phyloP scores from a whole-genome alignment of 768 basidiomycete genomes.

The Gelatoporia subvermispora region DNA sequence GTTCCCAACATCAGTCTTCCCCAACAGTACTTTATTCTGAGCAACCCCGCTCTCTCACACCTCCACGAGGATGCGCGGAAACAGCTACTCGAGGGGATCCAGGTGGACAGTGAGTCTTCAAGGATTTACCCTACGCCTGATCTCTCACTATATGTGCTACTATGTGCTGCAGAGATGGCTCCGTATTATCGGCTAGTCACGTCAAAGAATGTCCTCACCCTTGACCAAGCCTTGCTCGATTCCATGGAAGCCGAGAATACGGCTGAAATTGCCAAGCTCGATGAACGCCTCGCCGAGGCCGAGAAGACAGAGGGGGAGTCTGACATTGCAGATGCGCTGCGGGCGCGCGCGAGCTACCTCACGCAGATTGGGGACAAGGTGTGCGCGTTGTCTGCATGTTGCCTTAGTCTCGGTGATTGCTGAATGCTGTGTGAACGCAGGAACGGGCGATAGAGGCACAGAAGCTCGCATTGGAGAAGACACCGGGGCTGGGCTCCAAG shows the following conservation, averaged over 20 bases:
- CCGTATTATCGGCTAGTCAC: conserved; percentile 70
- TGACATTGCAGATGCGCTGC: conserved; percentile 85
- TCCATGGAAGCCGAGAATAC: conserved; percentile 66
- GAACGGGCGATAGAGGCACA: conserved; percentile 80
- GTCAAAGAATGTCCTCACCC: conserved; percentile 42
- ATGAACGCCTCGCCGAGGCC: conserved; percentile 78
- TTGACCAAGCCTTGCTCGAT: conserved; percentile 49
- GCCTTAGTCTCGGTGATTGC: background rate
- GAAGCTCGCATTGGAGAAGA: conserved; percentile 83
- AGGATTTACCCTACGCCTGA: background rate
- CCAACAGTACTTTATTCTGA: conserved; percentile 73
- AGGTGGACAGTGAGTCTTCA: conserved; percentile 64
- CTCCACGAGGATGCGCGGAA: conserved; percentile 65
- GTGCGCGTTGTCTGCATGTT: background rate
- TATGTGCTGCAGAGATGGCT: conserved; percentile 67
- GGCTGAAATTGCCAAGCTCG: conserved; percentile 67
- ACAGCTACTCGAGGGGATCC: conserved; percentile 67
- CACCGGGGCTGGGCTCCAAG: conserved; percentile 84
- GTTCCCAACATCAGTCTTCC: conserved; percentile 83
- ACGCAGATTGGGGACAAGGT: conserved; percentile 86
- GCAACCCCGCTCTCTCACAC: conserved; percentile 51
- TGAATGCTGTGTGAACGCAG: conserved; percentile 32
- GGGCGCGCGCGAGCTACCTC: conserved; percentile 79
- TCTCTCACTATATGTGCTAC: background rate
- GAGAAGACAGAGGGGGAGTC: conserved; percentile 90